phyloP scores from a whole-genome alignment of 176 grass and related monocot genomes.

The Cocos nucifera region DNA sequence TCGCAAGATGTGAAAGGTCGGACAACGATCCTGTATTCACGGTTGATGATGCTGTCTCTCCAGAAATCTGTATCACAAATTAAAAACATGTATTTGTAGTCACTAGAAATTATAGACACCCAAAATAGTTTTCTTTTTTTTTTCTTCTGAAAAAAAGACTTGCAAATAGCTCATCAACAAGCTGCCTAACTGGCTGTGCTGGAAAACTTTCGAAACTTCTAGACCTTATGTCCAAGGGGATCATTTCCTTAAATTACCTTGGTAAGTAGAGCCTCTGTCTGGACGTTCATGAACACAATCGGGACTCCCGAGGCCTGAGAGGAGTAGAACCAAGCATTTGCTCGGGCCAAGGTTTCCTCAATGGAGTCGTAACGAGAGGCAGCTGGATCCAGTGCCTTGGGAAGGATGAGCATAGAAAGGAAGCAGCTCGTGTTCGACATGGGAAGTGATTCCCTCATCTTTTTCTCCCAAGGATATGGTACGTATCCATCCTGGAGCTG shows the following conservation, averaged over 20 bases:
- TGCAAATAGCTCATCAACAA: too few relatives aligned
- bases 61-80: slow-evolving; percentile 4
- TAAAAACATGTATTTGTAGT: too few relatives aligned
- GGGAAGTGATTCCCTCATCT: slow-evolving; percentile 3
- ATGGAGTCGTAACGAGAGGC: slow-evolving; percentile 12
- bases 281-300: slow-evolving; percentile 13
- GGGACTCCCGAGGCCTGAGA: slow-evolving; percentile 8
- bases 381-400: not conserved
- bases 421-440: slow-evolving; percentile 10
- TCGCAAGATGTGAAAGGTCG: slow-evolving; percentile 10
- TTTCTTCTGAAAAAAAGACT: too few relatives aligned
- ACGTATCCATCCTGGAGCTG: slow-evolving; percentile 18
- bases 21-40: slow-evolving; percentile 10
- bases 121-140: too few relatives aligned
- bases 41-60: slow-evolving; percentile 14
- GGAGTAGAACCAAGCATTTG: slow-evolving; percentile 7
- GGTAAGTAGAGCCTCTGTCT: slow-evolving; percentile 16
- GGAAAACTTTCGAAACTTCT: too few relatives aligned
- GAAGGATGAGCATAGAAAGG: slow-evolving; percentile 10
- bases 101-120: too few relatives aligned
- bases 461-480: slow-evolving; percentile 4
- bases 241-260: not conserved
- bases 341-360: slow-evolving; percentile 13
- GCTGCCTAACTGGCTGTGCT: too few relatives aligned
- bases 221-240: too few relatives aligned